Base-by-base conservation (phyloP, 352 stramenopile genomes). In the Phytophthora brassicae region DNA sequence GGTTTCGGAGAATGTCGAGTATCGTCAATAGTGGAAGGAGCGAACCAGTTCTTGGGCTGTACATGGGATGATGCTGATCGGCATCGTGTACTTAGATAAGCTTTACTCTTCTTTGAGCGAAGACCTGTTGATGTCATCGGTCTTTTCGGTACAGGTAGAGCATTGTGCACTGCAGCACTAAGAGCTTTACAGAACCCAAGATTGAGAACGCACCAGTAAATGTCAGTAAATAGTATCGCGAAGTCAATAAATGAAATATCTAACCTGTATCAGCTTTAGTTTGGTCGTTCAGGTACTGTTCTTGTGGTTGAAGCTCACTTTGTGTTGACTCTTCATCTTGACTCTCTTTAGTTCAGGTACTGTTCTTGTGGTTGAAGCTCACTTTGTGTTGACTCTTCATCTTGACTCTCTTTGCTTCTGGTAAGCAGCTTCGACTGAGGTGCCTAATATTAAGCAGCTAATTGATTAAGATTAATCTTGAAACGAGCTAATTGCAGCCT, bases 31-130 rank as follows among this genome's bases (percentile, higher is more conserved):
- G 1, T 5, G 11, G 65, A 57, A 17, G 65, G 60, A 56, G 23
- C 36, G 12, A 73, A 73, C 65, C 65, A 73, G 48, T 73, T 66
- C 31, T 56, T 73, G 0, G 60, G 44, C 6, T 64, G 60, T 6
- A 44, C 36, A 28, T 44, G 61, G n/a, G 42, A 41, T 8, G 48
- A 53, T 8, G 65, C 54, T 20, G 65, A 70, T 14, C 38, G 41
- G 17, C 59, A 69, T 2, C 65, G 46, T 9, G 20, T 16, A 6
- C 33, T 67, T 16, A 64, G 48, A 26, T 50, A 39, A 4, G 31
- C 50, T 64, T 51, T 67, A 13, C 39, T 67, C 22, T 48, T 68
- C 39, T 66, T 68, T 39, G 48, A 23, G 13, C 59, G 43, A 6
- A 58, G 36, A 2, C 39, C 17, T 33, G 51, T 22, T 42, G 58